Conservation (phyloP, 2,329 filamentous ascomycete species). For the Alternaria metachromatica region DNA sequence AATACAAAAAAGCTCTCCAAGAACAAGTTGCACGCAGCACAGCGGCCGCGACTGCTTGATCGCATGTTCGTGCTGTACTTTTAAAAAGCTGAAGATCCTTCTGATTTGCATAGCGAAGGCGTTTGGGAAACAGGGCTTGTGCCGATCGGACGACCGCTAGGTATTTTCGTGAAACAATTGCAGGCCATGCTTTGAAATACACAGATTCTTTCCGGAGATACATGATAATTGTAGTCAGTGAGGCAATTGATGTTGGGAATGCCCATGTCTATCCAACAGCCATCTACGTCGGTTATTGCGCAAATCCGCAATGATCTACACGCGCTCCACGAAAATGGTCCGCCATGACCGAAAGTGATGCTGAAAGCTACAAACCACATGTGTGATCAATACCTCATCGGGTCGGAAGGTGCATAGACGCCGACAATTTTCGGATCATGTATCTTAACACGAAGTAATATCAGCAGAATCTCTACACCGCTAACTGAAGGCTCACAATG, state of each 20-base stretch:
- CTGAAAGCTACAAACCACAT: neutral
- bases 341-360: neutral
- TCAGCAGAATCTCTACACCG: neutral
- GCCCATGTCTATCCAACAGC: neutral
- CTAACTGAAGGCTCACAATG: neutral
- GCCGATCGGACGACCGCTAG: neutral
- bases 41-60: neutral
- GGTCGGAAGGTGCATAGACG: neutral
- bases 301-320: neutral
- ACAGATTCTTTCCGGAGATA: neutral
- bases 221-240: neutral
- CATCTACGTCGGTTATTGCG: neutral
- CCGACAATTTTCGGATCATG: neutral
- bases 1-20: slow-evolving; percentile 74
- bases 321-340: neutral
- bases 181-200: neutral
- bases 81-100: neutral
- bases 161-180: neutral
- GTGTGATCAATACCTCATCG: neutral
- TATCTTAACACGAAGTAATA: neutral
- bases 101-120: slow-evolving; percentile 43
- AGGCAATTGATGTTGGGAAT: neutral
- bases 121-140: slow-evolving; percentile 15
- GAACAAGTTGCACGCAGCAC: slow-evolving; percentile 55
- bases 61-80: too few species aligned